Conservation (phyloP, 2,329 filamentous ascomycete species). For the Neobulgaria alba region DNA sequence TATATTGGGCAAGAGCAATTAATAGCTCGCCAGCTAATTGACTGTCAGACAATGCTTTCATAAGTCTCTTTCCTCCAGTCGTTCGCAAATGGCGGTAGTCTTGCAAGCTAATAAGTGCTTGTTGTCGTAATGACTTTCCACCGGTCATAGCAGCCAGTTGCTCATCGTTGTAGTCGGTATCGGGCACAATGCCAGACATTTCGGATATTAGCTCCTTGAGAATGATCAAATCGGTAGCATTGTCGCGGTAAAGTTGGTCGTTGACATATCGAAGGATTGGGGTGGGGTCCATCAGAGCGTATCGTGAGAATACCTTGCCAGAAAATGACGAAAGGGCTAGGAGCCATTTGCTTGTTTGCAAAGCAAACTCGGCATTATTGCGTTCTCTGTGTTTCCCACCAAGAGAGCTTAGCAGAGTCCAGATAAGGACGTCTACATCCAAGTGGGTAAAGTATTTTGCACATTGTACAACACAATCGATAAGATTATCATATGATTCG, state of each 20-base stretch:
- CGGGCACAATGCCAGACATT: slow-evolving; percentile 88
- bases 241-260: slow-evolving; percentile 70
- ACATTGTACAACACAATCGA: slow-evolving; percentile 89
- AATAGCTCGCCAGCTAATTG: slow-evolving; percentile 74
- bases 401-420: slow-evolving; percentile 75
- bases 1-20: slow-evolving; percentile 85
- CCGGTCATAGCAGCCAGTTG: slow-evolving; percentile 86
- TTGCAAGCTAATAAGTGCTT: slow-evolving; percentile 70
- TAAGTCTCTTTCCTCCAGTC: slow-evolving; percentile 68
- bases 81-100: slow-evolving; percentile 74
- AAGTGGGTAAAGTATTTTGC: slow-evolving; percentile 88
- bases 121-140: slow-evolving; percentile 67
- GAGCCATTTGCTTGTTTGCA: slow-evolving; percentile 84
- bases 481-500: slow-evolving; percentile 89
- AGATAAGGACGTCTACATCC: slow-evolving; percentile 87
- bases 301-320: slow-evolving; percentile 81
- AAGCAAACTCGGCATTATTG: slow-evolving; percentile 52
- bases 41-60: slow-evolving; percentile 69
- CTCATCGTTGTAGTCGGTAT: slow-evolving; percentile 78
- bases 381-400: slow-evolving; percentile 55
- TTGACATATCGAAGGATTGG: slow-evolving; percentile 88
- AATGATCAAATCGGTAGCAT: slow-evolving; percentile 85
- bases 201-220: slow-evolving; percentile 81
- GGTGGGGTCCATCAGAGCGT: slow-evolving; percentile 71
- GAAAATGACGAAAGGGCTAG: slow-evolving; percentile 85